Evolutionary conservation across 768 basidiomycete genomes (phyloP), one percentile per base, ranked within the genome.

Genomic region (Russula griseocarnosa): DNA sequence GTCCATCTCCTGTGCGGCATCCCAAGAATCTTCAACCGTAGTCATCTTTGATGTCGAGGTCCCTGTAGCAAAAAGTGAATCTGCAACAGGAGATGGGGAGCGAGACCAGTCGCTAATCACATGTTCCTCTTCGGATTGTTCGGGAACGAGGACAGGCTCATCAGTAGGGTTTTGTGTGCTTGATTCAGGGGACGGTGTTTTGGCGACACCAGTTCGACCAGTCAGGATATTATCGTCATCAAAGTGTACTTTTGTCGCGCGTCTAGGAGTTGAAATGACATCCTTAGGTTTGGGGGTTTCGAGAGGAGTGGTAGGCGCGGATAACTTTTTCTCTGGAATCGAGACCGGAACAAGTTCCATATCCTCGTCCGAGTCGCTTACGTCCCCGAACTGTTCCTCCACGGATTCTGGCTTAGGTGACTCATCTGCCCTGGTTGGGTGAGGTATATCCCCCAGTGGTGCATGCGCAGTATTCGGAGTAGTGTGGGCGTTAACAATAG

Each of bases 1-100:
- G 68, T 91, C 88, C 80, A 94, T 90, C 73, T 94, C 93, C 36
- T 92, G 82, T n/a, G 86, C 89, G 1, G 88, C 86, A 67, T 95
- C 93, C 82, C 88, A 93, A 55, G 75, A 73, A 24, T 83, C 80
- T 49, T 81, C 82, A 26, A 73, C 74, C 26, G 71, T 69, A 52
- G 55, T 71, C 3, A 70, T 70, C 56, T 73, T 70, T 3, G 63
- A 62, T 55, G 68, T 55, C 10, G 68, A 18, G 24, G 46, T 20
- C 40, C 57, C 64, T 9, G 50, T 47, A 38, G 51, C 20, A 24
- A 38, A 9, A 61, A 69, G 53, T 50, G 71, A 55, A 47, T 66
- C 65, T 34, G 60, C 60, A 7, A 65, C 69, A 5, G 79, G 76
- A 32, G 76, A 73, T 7, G 78, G 77, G 2, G 75, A 75, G 16